Percentiles rank a stretch among this genome's conserved stretches.
phyloP scores from a whole-genome alignment of 352 stramenopile species.

The Plasmopara halstedii region DNA sequence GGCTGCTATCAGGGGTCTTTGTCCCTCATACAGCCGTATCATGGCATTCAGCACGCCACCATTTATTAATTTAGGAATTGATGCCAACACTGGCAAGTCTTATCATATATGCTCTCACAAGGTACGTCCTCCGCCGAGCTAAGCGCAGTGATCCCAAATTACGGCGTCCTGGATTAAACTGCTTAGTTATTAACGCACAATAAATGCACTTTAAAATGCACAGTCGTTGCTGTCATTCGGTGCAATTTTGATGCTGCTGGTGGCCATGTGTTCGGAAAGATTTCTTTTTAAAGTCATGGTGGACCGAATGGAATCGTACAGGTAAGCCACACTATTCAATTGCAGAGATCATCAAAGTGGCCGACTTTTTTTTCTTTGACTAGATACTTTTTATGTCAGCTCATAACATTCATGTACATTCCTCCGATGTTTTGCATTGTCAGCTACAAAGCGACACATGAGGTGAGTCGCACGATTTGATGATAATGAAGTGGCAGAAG shows the following conservation, averaged over 20 bases:
- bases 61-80: slow-evolving; percentile 77
- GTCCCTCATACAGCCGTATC: slow-evolving; percentile 2
- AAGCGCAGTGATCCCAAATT: background rate
- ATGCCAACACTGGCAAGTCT: slow-evolving; percentile 77
- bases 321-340: slow-evolving; percentile 22
- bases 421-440: slow-evolving; percentile 80
- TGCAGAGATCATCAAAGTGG: background rate
- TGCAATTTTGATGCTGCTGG: slow-evolving; percentile 62
- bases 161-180: background rate
- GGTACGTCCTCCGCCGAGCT: slow-evolving; percentile 20
- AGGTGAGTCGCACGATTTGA: slow-evolving; percentile 21
- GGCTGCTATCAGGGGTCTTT: background rate
- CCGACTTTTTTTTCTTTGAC: background rate
- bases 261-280: slow-evolving; percentile 73
- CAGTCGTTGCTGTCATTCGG: slow-evolving; percentile 73
- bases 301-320: slow-evolving; percentile 85
- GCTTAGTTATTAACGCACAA: background rate
- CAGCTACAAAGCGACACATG: slow-evolving; percentile 76
- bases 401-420: slow-evolving; percentile 87
- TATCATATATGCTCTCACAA: slow-evolving; percentile 81
- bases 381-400: slow-evolving; percentile 82
- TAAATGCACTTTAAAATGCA: background rate
- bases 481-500: background rate
- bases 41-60: slow-evolving; percentile 66
- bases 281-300: slow-evolving; percentile 87